Evolutionary conservation across 192 early-diverging fungal species (phyloP), one percentile per base, ranked within the genome.

Genomic region (Linderina pennispora): DNA sequence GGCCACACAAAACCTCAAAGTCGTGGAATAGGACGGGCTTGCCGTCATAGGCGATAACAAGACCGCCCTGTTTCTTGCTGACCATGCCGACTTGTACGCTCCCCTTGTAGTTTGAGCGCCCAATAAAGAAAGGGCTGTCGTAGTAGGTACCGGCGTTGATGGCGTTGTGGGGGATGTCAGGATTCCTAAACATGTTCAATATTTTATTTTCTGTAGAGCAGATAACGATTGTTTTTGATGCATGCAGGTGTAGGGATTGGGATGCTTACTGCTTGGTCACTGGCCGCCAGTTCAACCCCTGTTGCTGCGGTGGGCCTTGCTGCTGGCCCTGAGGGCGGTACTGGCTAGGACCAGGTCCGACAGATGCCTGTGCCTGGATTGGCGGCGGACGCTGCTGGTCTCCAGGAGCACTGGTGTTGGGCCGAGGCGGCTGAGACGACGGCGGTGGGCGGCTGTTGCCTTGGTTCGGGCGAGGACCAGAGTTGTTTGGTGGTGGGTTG

Each of bases 1-100:
- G 31, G 0, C 57, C 65, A 26, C 65, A 68, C 10, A 68, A 48
- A 2, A 68, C 45, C 47, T 68, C 58, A 41, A 51, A 68, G 4
- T 57, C 48, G 45, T 50, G 57, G 58, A 56, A 61, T 38, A 60
- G 20, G 28, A 55, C 10, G 10, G 53, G 39, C 24, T 61, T 61
- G 22, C 65, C 65, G 34, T 68, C 53, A 40, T 55, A 56, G 16
- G 44, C 23, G 4, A 50, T 36, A 4, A 61, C 43, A 15, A 68
- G 53, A 1, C 65, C 65, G 35, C 50, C 65, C 45, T 68, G 60
- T 48, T 43, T 31, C 52, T 37, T 35, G 5, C 35, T 34, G 9
- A 55, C 49, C 65, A 68, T 68, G 6, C 65, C 65, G 1, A 61
- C 58, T n/a, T 61, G 58, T 36, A 56, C 18, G 23, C 47, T 51